Conservation (phyloP, 768 basidiomycete genomes). For the Xerocomellus dryophilus region DNA sequence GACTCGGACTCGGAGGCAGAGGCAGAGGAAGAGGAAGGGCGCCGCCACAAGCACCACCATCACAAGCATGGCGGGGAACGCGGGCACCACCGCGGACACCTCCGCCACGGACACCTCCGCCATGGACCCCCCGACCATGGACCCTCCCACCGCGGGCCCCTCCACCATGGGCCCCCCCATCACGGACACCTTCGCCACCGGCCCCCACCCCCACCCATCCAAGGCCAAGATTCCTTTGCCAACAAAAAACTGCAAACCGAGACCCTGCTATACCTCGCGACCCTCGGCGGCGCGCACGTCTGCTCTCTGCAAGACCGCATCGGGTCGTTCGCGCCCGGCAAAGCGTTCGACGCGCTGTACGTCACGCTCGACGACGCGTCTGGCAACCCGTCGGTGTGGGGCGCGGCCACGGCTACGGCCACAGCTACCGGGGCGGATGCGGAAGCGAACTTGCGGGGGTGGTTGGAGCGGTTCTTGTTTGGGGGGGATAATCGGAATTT, state of each 20-base stretch:
- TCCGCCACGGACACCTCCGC: no score
- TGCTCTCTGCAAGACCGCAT: constrained; percentile 62
- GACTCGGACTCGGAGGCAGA: neutral
- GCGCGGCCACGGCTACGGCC: no score
- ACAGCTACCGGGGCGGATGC: no score
- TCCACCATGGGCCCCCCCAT: no score
- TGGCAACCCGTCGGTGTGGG: constrained; percentile 58
- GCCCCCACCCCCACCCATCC: neutral
- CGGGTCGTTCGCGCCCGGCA: constrained; percentile 74
- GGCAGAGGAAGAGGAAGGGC: neutral
- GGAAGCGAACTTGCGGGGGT: constrained; percentile 39
- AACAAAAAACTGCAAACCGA: constrained; percentile 63
- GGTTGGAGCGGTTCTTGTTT: constrained; percentile 80
- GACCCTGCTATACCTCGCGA: constrained; percentile 83
- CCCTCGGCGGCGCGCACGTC: constrained; percentile 82
- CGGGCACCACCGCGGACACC: neutral
- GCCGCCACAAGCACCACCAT: neutral
- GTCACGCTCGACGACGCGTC: constrained; percentile 52
- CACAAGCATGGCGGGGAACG: neutral
- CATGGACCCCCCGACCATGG: neutral
- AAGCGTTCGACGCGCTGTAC: constrained; percentile 84
- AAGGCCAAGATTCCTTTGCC: constrained; percentile 35
- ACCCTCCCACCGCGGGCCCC: no score
- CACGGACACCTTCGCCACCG: neutral
- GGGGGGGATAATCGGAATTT: constrained; percentile 86